Percentiles rank a stretch among this genome's conserved stretches.
Evolutionary conservation across 2,329 filamentous ascomycete species (phyloP).

Genomic region (Cladophialophora carrionii): DNA sequence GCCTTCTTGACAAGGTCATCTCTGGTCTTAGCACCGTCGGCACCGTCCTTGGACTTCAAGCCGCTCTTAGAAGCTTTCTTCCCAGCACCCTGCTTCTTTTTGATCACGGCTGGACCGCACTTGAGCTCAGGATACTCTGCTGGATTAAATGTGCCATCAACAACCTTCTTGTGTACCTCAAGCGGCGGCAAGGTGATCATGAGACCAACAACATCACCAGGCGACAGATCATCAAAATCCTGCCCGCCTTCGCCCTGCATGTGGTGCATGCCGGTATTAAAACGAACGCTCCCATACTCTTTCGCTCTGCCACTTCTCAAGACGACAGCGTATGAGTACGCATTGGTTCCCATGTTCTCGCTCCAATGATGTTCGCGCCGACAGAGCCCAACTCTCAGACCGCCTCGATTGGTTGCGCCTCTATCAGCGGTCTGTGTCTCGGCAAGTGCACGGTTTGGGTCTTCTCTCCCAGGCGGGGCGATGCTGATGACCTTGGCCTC

Average conservation of each 20-base stretch:
- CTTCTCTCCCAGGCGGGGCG: slow-evolving; percentile 62
- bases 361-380: slow-evolving; percentile 46
- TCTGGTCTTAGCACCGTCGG: slow-evolving; percentile 27
- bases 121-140: slow-evolving; percentile 59
- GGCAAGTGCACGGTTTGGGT: slow-evolving; percentile 36
- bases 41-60: slow-evolving; percentile 32
- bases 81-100: slow-evolving; percentile 33
- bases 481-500: slow-evolving; percentile 79
- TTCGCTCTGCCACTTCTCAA: slow-evolving; percentile 43
- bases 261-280: slow-evolving; percentile 97
- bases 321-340: slow-evolving; percentile 38
- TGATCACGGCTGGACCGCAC: slow-evolving; percentile 36
- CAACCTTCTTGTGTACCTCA: slow-evolving; percentile 81
- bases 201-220: slow-evolving; percentile 91
- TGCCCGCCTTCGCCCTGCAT: slow-evolving; percentile 88
- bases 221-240: slow-evolving; percentile 74
- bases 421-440: slow-evolving; percentile 34
- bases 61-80: slow-evolving; percentile 34
- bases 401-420: slow-evolving; percentile 43
- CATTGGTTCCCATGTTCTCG: slow-evolving; percentile 37
- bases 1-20: slow-evolving; percentile 28
- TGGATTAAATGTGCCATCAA: slow-evolving; percentile 84
- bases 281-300: slow-evolving; percentile 65
- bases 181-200: slow-evolving; percentile 90
- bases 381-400: slow-evolving; percentile 55